Evolutionary conservation across 129 eudicot species (phyloP).

Genomic region (Silybum marianum): DNA sequence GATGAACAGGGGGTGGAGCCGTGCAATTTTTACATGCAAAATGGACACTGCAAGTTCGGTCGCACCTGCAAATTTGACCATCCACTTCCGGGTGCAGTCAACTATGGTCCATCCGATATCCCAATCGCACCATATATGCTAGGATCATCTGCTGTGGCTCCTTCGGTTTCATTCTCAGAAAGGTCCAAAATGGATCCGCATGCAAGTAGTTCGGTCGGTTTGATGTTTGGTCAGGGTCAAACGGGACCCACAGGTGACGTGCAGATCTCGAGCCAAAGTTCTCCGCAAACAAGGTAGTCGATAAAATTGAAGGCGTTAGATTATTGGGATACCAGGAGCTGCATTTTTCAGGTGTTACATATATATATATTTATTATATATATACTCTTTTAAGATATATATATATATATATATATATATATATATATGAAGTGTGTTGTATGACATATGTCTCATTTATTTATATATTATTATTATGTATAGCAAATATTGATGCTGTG

Average conservation of each 20-base stretch:
- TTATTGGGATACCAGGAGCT: constrained; percentile 27
- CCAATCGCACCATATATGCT: constrained; percentile 62
- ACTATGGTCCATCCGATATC: constrained; percentile 61
- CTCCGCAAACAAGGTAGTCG: constrained; percentile 43
- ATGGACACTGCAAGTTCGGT: constrained; percentile 88
- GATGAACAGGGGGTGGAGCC: constrained; percentile 85
- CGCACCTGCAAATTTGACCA: constrained; percentile 90
- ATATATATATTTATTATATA: constrained; percentile 5
- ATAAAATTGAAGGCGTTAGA: constrained; percentile 18
- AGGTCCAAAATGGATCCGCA: constrained; percentile 50
- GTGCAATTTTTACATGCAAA: constrained; percentile 81
- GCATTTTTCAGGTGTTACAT: constrained; percentile 35
- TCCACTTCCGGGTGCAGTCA: constrained; percentile 51
- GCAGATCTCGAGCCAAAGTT: constrained; percentile 42
- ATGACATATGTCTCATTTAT: constrained; percentile 28
- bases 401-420: constrained; percentile 25
- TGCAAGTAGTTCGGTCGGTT: constrained; percentile 42
- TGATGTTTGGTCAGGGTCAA: constrained; percentile 43
- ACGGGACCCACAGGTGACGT: constrained; percentile 32
- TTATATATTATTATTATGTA: constrained; percentile 26
- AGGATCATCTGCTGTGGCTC: constrained; percentile 34
- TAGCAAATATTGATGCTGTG: constrained; percentile 36
- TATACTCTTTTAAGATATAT: constrained; percentile 26
- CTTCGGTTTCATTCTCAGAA: constrained; percentile 50
- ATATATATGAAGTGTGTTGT: constrained; percentile 40